A percentile compares a stretch with the other conserved stretches of the same genome.
Evolutionary conservation across 2,329 filamentous ascomycete genomes (phyloP).

Genomic region (Penicillium sp.): DNA sequence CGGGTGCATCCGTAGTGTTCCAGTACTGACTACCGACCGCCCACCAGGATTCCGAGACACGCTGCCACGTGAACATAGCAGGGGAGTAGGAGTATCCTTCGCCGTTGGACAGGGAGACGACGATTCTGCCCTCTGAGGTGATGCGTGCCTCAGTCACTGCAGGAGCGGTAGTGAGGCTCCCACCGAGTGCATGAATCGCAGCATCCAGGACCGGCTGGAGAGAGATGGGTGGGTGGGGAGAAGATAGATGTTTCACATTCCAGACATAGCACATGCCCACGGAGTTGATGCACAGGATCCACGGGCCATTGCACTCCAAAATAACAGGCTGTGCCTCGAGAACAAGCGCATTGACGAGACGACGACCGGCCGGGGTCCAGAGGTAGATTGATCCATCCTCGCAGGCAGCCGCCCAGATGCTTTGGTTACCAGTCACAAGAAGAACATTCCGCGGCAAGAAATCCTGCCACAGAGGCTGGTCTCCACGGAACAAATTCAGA

Average conservation of each 20-base stretch:
- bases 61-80: constrained; percentile 85
- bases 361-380: constrained; percentile 87
- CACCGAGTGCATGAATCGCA: constrained; percentile 72
- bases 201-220: constrained; percentile 84
- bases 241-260: constrained; percentile 78
- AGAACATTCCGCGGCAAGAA: constrained; percentile 82
- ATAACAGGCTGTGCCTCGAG: constrained; percentile 93
- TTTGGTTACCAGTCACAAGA: constrained; percentile 83
- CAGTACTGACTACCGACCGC: constrained; percentile 96
- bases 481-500: constrained; percentile 75
- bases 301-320: constrained; percentile 82
- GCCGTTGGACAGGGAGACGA: constrained; percentile 90
- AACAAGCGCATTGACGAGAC: constrained; percentile 77
- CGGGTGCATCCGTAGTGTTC: constrained; percentile 92
- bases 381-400: constrained; percentile 87
- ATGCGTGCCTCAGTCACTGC: constrained; percentile 87
- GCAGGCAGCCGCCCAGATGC: constrained; percentile 88
- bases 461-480: constrained; percentile 85
- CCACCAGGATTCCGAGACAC: constrained; percentile 97
- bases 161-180: constrained; percentile 73
- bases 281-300: constrained; percentile 84
- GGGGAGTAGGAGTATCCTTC: constrained; percentile 90
- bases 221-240: constrained; percentile 85
- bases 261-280: constrained; percentile 89
- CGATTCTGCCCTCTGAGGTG: constrained; percentile 78